Evolutionary conservation across 2,329 filamentous ascomycete species (phyloP).

Genomic region (Pseudogymnoascus verrucosus): DNA sequence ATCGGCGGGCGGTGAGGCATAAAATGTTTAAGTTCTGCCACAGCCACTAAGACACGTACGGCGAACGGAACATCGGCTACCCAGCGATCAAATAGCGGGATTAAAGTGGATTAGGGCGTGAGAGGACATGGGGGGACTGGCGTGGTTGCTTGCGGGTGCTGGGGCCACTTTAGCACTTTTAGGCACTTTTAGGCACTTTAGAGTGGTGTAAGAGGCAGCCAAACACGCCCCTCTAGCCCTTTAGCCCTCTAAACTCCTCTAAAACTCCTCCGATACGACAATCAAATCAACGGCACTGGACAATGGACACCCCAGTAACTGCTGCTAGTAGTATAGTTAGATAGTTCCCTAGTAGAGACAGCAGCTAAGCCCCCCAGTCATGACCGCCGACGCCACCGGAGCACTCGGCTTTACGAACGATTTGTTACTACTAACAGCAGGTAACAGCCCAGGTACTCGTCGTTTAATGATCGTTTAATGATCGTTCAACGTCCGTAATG

Average conservation of each 20-base stretch:
- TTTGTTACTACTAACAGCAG: neutral
- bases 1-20: slow-evolving; percentile 13
- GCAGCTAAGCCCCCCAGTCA: neutral
- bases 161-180: neutral
- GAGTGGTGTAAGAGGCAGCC: neutral
- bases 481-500: neutral
- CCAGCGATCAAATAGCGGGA: neutral
- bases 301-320: neutral
- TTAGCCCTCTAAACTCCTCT: too few relatives aligned
- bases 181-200: neutral
- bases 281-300: neutral
- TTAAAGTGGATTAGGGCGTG: neutral
- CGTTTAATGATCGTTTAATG: neutral
- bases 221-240: too few relatives aligned
- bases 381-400: neutral
- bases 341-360: neutral
- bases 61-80: neutral
- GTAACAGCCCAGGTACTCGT: neutral
- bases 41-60: slow-evolving; percentile 10
- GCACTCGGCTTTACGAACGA: neutral
- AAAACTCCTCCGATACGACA: neutral
- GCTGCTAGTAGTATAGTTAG: neutral
- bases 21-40: slow-evolving; percentile 15
- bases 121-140: neutral
- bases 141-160: neutral